Evolutionary conservation across 1,284 basidiomycete genomes (phyloP).

Genomic region (Cerioporus squamosus): DNA sequence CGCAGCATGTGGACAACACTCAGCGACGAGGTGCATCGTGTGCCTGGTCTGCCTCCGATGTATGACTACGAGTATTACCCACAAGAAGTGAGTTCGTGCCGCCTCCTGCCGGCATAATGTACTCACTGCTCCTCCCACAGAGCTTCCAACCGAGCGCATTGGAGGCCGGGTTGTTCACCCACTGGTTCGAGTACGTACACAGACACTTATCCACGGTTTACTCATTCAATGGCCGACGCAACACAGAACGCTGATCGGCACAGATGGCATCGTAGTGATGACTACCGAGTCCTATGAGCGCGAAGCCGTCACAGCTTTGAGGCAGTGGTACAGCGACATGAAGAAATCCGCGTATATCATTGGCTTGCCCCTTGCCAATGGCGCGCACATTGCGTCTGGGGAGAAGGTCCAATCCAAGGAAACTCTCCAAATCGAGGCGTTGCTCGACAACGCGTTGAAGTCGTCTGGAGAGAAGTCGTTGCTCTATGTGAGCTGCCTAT

Average conservation of each 20-base stretch:
- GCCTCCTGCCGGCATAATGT: background rate
- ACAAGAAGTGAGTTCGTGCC: slow-evolving; percentile 20
- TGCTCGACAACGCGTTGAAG: slow-evolving; percentile 16
- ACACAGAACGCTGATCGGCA: slow-evolving; percentile 4
- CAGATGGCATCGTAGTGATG: slow-evolving; percentile 17
- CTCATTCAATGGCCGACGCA: background rate
- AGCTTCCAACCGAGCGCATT: background rate
- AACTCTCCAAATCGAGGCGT: slow-evolving; percentile 4
- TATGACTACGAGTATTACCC: slow-evolving; percentile 29
- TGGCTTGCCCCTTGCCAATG: slow-evolving; percentile 15
- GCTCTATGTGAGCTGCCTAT: slow-evolving; percentile 13
- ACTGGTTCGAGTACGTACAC: slow-evolving; percentile 14
- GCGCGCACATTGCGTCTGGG: background rate
- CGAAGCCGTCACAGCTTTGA: slow-evolving; percentile 14
- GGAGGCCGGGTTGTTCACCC: slow-evolving; percentile 3
- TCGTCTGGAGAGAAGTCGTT: slow-evolving; percentile 15
- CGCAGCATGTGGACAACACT: background rate
- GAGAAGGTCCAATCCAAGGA: slow-evolving; percentile 11
- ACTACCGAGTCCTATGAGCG: slow-evolving; percentile 25
- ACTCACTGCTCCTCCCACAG: background rate
- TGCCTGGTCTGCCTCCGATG: slow-evolving; percentile 26
- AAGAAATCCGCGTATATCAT: slow-evolving; percentile 7
- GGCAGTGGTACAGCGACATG: slow-evolving; percentile 15
- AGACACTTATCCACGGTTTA: background rate
- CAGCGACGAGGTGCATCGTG: slow-evolving; percentile 1